Base-by-base conservation (phyloP, 2,329 filamentous ascomycete genomes). In the Paecilomyces variotii region DNA sequence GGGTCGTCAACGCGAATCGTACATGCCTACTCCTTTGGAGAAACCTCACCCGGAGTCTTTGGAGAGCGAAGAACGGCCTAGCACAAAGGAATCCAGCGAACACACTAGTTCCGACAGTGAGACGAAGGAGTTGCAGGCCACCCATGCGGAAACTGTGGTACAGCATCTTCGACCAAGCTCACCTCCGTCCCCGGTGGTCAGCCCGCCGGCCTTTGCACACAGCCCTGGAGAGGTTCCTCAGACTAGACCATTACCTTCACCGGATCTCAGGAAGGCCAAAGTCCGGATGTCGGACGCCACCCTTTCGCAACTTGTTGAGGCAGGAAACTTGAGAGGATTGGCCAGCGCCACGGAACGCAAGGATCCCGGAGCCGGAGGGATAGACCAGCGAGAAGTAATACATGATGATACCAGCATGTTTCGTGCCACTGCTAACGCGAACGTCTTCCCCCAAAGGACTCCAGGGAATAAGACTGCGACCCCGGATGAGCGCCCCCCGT, bases 281-380 rank as follows among this genome's bases (percentile, higher is more conserved):
- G 91, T 88, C 65, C 87, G 91, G 25, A 86, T 97, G 71, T 96
- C 94, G 27, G 84, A 82, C 64, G 86, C 86, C 0, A 97, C 93
- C 0, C 79, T 97, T 53, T 82, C 87, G 52, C 91, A 97, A 70
- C 80, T 97, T 70, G 85, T 85, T 32, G 88, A 87, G 64, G 88
- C 88, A 53, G 84, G 84, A 57, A 83, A 82, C 25, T 72, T 84
- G 54, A 70, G 77, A 53, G 69, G 69, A 65, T 56, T 70, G 60
- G 63, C 68, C 59, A 74, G 75, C 50, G 69, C 71, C 26, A 74
- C 61, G 30, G 72, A 57, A 70, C 73, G 57, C 71, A 74, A 57
- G 67, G 73, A 59, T 72, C 76, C 55, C 77, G 77, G 70, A 73
- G 65, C 67, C 65, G 61, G 67, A 66, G 59, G 71, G 67, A 66